Evolutionary conservation across 2,329 filamentous ascomycete species (phyloP).

Genomic region (Epichloe amarillans): DNA sequence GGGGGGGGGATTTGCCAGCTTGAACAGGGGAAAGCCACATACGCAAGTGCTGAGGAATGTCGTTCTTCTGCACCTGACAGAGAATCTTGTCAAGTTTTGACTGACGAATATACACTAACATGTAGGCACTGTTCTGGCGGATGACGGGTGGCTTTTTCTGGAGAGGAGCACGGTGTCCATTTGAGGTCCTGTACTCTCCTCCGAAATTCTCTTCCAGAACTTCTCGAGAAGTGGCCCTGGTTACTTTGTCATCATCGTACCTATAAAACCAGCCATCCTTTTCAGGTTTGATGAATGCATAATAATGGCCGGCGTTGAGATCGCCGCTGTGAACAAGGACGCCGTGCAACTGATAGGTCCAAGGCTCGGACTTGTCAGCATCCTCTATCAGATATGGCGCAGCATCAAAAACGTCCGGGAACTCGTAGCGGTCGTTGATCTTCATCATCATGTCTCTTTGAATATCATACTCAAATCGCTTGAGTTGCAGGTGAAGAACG

Average conservation of each 20-base stretch:
- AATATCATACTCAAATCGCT: slow-evolving; percentile 96
- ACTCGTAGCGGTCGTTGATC: slow-evolving; percentile 87
- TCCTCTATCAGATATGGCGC: slow-evolving; percentile 76
- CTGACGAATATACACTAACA: slow-evolving; percentile 95
- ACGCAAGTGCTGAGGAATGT: slow-evolving; percentile 74
- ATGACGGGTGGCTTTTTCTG: slow-evolving; percentile 46
- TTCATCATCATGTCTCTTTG: slow-evolving; percentile 98
- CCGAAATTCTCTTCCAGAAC: slow-evolving; percentile 95
- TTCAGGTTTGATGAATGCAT: slow-evolving; percentile 86
- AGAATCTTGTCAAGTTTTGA: slow-evolving; percentile 73
- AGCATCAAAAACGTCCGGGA: slow-evolving; percentile 72
- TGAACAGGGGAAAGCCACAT: slow-evolving; percentile 19
- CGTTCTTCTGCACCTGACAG: slow-evolving; percentile 57
- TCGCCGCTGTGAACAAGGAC: slow-evolving; percentile 95
- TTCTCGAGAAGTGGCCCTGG: slow-evolving; percentile 81
- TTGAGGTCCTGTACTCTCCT: slow-evolving; percentile 56
- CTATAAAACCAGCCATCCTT: slow-evolving; percentile 94
- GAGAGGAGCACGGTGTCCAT: slow-evolving; percentile 32
- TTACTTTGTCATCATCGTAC: slow-evolving; percentile 95
- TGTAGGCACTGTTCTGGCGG: slow-evolving; percentile 79
- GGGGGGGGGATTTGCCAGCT: too few relatives aligned
- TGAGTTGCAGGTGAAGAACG: slow-evolving; percentile 86
- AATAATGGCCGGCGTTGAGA: slow-evolving; percentile 94
- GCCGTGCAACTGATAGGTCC: slow-evolving; percentile 85
- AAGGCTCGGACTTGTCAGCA: slow-evolving; percentile 77